A percentile compares a stretch with the other conserved stretches of the same genome.
phyloP scores from a whole-genome alignment of 768 basidiomycete species.

The Paxillus involutus region DNA sequence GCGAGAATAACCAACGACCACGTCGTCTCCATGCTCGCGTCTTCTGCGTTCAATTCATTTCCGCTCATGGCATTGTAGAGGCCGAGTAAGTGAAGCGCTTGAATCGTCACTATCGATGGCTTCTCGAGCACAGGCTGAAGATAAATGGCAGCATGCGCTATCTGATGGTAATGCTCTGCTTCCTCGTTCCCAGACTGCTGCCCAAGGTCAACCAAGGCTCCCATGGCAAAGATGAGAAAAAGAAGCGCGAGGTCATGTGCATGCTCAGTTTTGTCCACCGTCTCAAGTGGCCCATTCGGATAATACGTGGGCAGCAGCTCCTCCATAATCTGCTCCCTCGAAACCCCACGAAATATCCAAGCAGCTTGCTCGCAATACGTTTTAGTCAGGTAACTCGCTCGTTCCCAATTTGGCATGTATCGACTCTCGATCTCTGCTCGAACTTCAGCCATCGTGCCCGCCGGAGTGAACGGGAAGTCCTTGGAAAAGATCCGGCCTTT shows the following conservation, averaged over 20 bases:
- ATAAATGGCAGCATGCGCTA: slow-evolving; percentile 63
- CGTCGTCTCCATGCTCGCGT: slow-evolving; percentile 72
- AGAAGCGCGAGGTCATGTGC: slow-evolving; percentile 50
- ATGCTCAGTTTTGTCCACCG: slow-evolving; percentile 39
- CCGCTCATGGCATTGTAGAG: slow-evolving; percentile 72
- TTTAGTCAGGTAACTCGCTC: slow-evolving; percentile 44
- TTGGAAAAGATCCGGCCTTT: slow-evolving; percentile 50
- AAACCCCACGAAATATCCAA: slow-evolving; percentile 54
- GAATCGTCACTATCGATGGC: slow-evolving; percentile 69
- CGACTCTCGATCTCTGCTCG: slow-evolving; percentile 51
- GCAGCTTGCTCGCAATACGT: slow-evolving; percentile 47
- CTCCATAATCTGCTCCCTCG: slow-evolving; percentile 42
- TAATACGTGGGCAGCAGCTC: slow-evolving; percentile 46
- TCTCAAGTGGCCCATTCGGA: slow-evolving; percentile 14
- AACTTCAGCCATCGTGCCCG: slow-evolving; percentile 46
- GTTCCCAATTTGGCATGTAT: slow-evolving; percentile 49
- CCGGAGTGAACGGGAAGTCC: slow-evolving; percentile 64
- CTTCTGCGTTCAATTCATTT: slow-evolving; percentile 51
- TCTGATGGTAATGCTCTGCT: slow-evolving; percentile 66
- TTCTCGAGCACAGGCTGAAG: slow-evolving; percentile 71
- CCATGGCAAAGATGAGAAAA: slow-evolving; percentile 53
- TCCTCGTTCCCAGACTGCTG: slow-evolving; percentile 33
- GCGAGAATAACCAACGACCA: slow-evolving; percentile 69
- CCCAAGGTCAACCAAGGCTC: slow-evolving; percentile 42
- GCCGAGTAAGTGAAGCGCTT: slow-evolving; percentile 65